A percentile compares a stretch with the other conserved stretches of the same genome.
Evolutionary conservation across 345 rosid species (phyloP).

Genomic region (Turritis glabra): DNA sequence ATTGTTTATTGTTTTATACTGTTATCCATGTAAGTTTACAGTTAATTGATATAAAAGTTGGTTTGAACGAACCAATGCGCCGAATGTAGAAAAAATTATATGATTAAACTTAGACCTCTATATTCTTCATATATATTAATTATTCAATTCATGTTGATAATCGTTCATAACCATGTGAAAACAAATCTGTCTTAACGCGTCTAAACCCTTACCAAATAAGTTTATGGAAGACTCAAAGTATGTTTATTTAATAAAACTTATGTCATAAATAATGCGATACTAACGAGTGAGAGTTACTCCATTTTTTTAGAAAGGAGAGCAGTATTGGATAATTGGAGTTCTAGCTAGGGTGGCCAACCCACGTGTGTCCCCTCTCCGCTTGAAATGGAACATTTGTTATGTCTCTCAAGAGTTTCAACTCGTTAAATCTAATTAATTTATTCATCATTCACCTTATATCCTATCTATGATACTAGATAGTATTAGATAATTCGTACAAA

Average conservation of each 20-base stretch:
- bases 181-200: conserved; percentile 37
- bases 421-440: conserved; percentile 8
- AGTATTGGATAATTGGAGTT: conserved; percentile 31
- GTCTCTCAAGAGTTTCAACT: conserved; percentile 38
- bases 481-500: not conserved
- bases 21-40: not conserved
- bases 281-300: conserved; percentile 1
- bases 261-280: not conserved
- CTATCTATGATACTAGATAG: not conserved
- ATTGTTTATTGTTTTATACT: not conserved
- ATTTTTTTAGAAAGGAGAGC: not conserved
- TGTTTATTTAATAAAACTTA: not conserved
- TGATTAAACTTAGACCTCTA: not conserved
- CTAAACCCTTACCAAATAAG: conserved; percentile 20
- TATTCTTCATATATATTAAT: not conserved
- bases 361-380: conserved; percentile 46
- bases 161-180: conserved; percentile 30
- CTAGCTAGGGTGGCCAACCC: conserved; percentile 38
- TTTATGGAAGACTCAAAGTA: conserved; percentile 22
- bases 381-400: conserved; percentile 41
- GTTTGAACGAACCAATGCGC: not conserved
- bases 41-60: not conserved
- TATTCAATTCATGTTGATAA: conserved; percentile 4
- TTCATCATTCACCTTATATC: not conserved
- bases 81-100: not conserved